These are phyloP conservation scores for Collybia sp. DNA, from an alignment of 768 basidiomycete species.

Conservation along the genomic window DNA sequence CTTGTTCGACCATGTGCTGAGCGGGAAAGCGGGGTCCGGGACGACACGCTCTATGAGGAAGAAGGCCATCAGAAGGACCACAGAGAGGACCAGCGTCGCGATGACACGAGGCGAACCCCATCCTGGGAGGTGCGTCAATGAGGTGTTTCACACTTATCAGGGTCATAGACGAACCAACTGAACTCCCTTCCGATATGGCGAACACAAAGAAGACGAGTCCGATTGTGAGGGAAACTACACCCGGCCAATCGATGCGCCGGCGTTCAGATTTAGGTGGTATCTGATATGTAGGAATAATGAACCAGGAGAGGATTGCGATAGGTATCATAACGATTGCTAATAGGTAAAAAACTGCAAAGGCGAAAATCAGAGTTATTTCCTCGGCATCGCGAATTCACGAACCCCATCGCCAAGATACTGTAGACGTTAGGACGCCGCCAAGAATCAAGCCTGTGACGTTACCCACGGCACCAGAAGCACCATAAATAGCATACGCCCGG, in stretches of 20 bases:
- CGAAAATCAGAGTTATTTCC: neutral
- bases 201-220: conserved; percentile 29
- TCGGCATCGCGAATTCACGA: neutral
- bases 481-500: conserved; percentile 38
- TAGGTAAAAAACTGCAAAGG: conserved; percentile 35
- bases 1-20: conserved; percentile 29
- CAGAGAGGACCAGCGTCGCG: conserved; percentile 35
- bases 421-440: conserved; percentile 33
- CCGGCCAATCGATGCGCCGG: conserved; percentile 10
- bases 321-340: conserved; percentile 29
- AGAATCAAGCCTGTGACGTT: conserved; percentile 35
- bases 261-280: neutral
- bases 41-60: conserved; percentile 37
- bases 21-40: conserved; percentile 19
- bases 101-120: conserved; percentile 41
- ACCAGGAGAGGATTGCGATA: conserved; percentile 5
- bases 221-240: conserved; percentile 8
- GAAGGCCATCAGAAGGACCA: conserved; percentile 31
- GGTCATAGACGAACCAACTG: conserved; percentile 6
- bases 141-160: neutral
- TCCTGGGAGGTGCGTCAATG: conserved; percentile 17
- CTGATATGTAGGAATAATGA: conserved; percentile 7
- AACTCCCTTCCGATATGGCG: conserved; percentile 35
- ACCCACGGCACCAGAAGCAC: conserved; percentile 38
- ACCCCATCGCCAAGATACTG: conserved; percentile 36